Conservation (phyloP, 495 filamentous ascomycete genomes). For the Cenococcum geophilum region DNA sequence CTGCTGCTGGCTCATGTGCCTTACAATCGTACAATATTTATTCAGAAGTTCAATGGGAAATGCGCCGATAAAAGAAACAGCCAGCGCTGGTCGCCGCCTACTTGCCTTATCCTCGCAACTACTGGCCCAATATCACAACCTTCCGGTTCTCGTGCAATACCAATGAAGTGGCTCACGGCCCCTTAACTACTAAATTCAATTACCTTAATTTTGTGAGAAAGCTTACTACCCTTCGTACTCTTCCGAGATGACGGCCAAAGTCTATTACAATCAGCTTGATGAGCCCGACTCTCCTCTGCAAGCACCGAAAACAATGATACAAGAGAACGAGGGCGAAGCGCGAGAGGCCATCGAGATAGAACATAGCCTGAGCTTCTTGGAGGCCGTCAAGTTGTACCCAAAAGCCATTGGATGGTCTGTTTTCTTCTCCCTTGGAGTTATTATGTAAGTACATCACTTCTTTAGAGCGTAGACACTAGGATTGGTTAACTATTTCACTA, state of each 20-base stretch:
- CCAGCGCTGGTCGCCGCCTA: too few species aligned
- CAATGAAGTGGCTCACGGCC: too few species aligned
- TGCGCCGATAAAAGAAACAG: too few species aligned
- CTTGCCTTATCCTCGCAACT: too few species aligned
- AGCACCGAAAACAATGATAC: not conserved
- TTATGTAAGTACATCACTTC: slow-evolving; percentile 11
- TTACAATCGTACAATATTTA: too few species aligned
- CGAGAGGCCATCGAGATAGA: slow-evolving; percentile 23
- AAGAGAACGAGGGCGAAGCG: slow-evolving; percentile 16
- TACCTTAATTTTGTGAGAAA: too few species aligned
- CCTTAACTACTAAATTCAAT: too few species aligned
- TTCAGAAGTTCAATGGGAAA: too few species aligned
- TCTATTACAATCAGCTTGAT: not conserved
- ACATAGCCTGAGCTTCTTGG: slow-evolving; percentile 19
- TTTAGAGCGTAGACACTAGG: not conserved
- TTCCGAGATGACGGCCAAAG: not conserved
- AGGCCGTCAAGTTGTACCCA: slow-evolving; percentile 21
- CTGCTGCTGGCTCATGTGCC: too few species aligned
- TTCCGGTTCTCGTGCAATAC: too few species aligned
- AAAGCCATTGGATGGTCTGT: slow-evolving; percentile 28
- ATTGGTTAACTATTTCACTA: not conserved
- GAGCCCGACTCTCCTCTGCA: not conserved
- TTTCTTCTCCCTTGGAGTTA: slow-evolving; percentile 30
- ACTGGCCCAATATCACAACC: too few species aligned
- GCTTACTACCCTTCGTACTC: not conserved